phyloP scores from a whole-genome alignment of 768 basidiomycete genomes.

The Hypholoma fasciculare region DNA sequence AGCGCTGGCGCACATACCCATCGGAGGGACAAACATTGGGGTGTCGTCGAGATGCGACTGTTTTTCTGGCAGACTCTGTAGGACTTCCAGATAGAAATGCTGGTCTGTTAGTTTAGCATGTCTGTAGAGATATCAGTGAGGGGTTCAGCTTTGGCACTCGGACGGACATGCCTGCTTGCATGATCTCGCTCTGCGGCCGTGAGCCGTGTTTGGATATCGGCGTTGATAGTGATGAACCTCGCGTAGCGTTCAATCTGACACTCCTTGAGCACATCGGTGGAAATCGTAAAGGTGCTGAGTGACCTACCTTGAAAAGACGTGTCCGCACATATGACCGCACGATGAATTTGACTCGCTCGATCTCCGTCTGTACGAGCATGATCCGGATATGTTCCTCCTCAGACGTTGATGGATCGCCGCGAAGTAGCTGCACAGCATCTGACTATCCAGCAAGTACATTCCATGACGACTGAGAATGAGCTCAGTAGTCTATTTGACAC shows the following conservation, averaged over 20 bases:
- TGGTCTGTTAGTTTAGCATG: conserved; percentile 76
- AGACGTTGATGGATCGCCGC: conserved; percentile 32
- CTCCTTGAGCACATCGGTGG: no score
- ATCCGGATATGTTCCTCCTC: conserved; percentile 94
- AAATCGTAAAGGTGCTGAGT: no score
- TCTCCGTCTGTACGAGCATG: conserved; percentile 91
- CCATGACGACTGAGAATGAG: conserved; percentile 7
- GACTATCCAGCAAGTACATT: conserved; percentile 45
- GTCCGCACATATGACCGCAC: conserved; percentile 88
- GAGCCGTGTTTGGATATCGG: conserved; percentile 72
- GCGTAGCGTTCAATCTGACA: conserved; percentile 85
- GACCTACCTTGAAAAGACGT: conserved; percentile 76
- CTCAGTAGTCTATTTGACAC: background rate
- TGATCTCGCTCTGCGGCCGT: conserved; percentile 83
- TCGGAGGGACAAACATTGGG: conserved; percentile 68
- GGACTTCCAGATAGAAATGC: conserved; percentile 77
- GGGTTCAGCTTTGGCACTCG: background rate
- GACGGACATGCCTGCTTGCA: conserved; percentile 60
- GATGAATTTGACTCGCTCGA: conserved; percentile 92
- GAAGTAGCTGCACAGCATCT: conserved; percentile 70
- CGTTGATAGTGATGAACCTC: conserved; percentile 70
- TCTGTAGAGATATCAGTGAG: conserved; percentile 35
- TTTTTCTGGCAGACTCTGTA: conserved; percentile 78
- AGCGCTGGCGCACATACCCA: conserved; percentile 50
- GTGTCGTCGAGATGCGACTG: conserved; percentile 80